Evolutionary conservation across 176 grass and related monocot species (phyloP), one percentile per base, ranked within the genome.

Genomic region (Triticum monococcum): DNA sequence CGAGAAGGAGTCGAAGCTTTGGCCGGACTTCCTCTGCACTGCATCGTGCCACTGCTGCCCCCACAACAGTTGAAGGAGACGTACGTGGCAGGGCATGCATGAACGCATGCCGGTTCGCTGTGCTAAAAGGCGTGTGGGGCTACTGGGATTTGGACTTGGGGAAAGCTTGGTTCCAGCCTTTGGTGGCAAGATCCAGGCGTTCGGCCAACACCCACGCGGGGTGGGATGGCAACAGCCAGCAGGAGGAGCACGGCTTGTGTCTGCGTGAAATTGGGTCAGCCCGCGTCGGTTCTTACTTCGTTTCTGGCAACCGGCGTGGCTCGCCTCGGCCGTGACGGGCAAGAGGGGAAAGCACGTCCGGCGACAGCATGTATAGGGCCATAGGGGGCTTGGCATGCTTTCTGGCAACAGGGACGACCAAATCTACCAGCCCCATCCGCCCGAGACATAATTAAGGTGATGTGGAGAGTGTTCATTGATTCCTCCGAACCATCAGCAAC

Each of bases 381-480:
- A n/a, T n/a, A n/a, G n/a, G n/a, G n/a, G 10, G 10, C 25, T 11
- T 50, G 18, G 30, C 66, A n/a, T 37, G 28, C 31, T 78, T 66
- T 67, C 66, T 36, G 25, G 32, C 66, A 28, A 74, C 56, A 84
- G 4, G 45, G 80, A 24, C 32, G 25, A 75, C 85, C 80, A 28
- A 48, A 66, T 83, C 32, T 35, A 83, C 69, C 65, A 9, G 66
- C 57, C 24, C 79, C 45, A 3, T 9, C 33, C 66, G 17, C 1
- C 3, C 54, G 40, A 74, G 52, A n/a, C 43, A 75, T 64, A 36
- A 45, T 43, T 17, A 14, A 32, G 48, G 79, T 14, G 12, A 13
- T 54, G 17, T 7, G 10, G 36, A n/a, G 36, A 26, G 35, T 24
- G 72, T 22, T 79, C 67, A 68, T 90, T 87, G 56, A 84, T 87